phyloP scores from a whole-genome alignment of 192 early-diverging fungal species.

The Backusella tuberculispora region DNA sequence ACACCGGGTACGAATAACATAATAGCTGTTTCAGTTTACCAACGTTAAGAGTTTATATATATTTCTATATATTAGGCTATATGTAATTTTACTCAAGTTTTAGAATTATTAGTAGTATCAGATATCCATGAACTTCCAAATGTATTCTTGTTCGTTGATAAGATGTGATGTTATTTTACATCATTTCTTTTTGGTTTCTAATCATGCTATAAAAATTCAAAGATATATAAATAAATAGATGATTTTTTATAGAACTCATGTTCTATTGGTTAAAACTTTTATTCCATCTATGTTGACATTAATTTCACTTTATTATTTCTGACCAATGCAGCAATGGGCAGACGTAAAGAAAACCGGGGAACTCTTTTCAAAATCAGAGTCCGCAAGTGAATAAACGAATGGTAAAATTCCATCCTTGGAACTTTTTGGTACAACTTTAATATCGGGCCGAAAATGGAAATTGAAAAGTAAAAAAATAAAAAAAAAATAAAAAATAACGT shows the following conservation, averaged over 20 bases:
- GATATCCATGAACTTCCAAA: too few species aligned
- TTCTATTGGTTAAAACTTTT: constrained; percentile 3
- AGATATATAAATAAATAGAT: too few species aligned
- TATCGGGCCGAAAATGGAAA: not conserved
- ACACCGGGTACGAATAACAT: too few species aligned
- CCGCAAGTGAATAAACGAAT: not conserved
- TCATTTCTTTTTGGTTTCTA: too few species aligned
- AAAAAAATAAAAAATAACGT: not conserved
- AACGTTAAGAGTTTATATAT: too few species aligned
- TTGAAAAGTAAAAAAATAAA: not conserved
- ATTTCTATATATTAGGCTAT: too few species aligned
- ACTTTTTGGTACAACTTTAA: not conserved
- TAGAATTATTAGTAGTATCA: too few species aligned
- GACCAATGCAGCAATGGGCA: not conserved
- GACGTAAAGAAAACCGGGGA: not conserved
- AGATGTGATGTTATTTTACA: too few species aligned
- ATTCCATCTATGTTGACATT: not conserved
- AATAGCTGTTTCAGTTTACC: too few species aligned
- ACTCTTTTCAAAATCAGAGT: not conserved
- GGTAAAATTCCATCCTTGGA: not conserved
- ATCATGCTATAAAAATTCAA: too few species aligned
- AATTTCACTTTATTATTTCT: not conserved
- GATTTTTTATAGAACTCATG: not conserved
- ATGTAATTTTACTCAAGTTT: too few species aligned
- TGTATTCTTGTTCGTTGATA: too few species aligned